Base-by-base conservation (phyloP, 805 yeast genomes). In the Ogataea philodendri region DNA sequence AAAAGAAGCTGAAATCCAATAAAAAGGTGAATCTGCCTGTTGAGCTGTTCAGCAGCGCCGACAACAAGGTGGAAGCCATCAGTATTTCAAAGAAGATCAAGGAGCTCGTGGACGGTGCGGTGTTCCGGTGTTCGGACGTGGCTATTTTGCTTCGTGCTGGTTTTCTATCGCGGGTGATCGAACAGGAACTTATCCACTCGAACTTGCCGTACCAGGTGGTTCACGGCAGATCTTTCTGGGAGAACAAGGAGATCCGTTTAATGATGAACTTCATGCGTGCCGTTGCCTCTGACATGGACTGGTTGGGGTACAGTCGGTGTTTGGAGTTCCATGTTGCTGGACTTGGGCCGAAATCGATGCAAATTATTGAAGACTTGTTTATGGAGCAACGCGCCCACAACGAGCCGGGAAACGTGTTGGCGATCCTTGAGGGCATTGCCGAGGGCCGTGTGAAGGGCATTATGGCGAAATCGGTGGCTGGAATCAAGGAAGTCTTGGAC, bases 221-320 rank as follows among this genome's bases (percentile, higher is more conserved):
- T 0, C 79, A 81, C 34, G 96, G 96, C 0, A 67, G 67, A 27
- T 80, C 87, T 1, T 84, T 87, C 50, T 85, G 94, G 90, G 86
- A 83, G 25, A 59, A 81, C 25, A 74, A 73, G 37, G 95, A 85
- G 50, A 78, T 86, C 10, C 65, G 67, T 15, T 60, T 74, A 1
- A 67, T 84, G 39, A 42, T 87, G 26, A 84, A 81, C 51, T 77
- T 79, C 45, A 52, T 90, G 17, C 69, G 87, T 20, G 76, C 81
- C 1, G 63, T 84, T 5, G 67, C 74, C 4, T 72, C 80, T 17
- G 74, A 70, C 15, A 56, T 61, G 34, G 95, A 87, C 52, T 62
- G 71, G 39, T 55, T 76, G 18, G 84, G 95, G 0, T 64, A 75
- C 21, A 44, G 74, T 21, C 60, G 86, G 21, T 67, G 81, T 1